phyloP scores from a whole-genome alignment of 176 grass and related monocot genomes.

The Rhynchospora pubera region DNA sequence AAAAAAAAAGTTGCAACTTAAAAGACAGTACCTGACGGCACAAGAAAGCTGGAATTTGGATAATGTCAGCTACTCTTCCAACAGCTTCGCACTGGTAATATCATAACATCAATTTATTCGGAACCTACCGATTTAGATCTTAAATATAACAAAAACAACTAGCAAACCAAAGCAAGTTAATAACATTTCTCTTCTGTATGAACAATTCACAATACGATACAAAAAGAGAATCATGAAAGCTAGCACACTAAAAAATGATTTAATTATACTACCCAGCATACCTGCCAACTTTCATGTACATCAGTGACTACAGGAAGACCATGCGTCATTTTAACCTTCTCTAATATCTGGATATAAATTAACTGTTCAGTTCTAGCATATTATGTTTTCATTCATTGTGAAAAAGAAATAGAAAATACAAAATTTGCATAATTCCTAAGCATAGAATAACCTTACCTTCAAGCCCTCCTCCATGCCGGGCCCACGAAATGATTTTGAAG shows the following conservation, averaged over 20 bases:
- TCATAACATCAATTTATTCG: not conserved
- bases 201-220: not conserved
- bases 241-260: not conserved
- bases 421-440: not conserved
- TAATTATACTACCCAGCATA: conserved; percentile 18
- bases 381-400: not conserved
- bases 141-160: not conserved
- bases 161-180: not conserved
- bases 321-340: conserved; percentile 82
- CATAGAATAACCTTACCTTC: conserved; percentile 31
- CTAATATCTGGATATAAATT: conserved; percentile 60
- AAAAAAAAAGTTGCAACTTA: not conserved
- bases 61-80: conserved; percentile 92
- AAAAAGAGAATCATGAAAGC: not conserved
- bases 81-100: conserved; percentile 78
- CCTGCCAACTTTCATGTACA: conserved; percentile 91
- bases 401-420: not conserved
- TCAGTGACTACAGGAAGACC: conserved; percentile 86
- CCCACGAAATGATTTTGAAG: conserved; percentile 84
- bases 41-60: conserved; percentile 97
- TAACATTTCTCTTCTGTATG: not conserved
- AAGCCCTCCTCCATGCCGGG: conserved; percentile 88
- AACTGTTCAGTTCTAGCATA: conserved; percentile 3
- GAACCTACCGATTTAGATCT: not conserved
- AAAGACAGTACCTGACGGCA: conserved; percentile 70